Evolutionary conservation across 1,284 basidiomycete species (phyloP).

Genomic region (Waitea zeae): DNA sequence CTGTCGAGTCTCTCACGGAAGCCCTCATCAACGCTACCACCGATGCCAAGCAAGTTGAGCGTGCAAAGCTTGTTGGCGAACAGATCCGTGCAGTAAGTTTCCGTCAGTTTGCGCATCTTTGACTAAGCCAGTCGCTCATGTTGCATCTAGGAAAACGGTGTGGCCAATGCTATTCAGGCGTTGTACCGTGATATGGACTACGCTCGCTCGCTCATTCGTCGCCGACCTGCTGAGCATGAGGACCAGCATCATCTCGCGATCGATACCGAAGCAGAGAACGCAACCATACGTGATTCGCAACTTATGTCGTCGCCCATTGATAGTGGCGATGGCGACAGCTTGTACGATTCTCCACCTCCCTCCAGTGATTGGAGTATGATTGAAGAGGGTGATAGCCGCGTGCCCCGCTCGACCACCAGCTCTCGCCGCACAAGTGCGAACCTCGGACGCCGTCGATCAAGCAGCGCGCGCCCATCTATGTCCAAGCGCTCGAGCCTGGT

Average conservation of each 20-base stretch:
- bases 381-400: conserved; percentile 51
- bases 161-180: conserved; percentile 74
- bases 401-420: no score
- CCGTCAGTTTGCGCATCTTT: conserved; percentile 1
- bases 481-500: no score
- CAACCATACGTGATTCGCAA: conserved; percentile 21
- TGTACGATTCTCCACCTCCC: conserved; percentile 30
- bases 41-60: conserved; percentile 73
- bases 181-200: conserved; percentile 90
- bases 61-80: conserved; percentile 72
- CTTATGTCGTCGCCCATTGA: conserved; percentile 12
- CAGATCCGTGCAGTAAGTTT: conserved; percentile 56
- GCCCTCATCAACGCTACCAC: conserved; percentile 74
- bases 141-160: conserved; percentile 66
- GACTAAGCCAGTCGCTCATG: conserved; percentile 2
- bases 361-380: conserved; percentile 74
- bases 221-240: conserved; percentile 16
- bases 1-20: conserved; percentile 56
- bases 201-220: conserved; percentile 67
- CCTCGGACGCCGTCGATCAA: no score
- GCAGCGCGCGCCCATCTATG: no score
- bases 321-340: conserved; percentile 27
- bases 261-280: conserved; percentile 23
- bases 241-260: no score
- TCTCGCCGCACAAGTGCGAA: no score